These are phyloP conservation scores for Aureobasidium lini DNA, from an alignment of 2,329 filamentous ascomycete genomes.

Conservation along the genomic window DNA sequence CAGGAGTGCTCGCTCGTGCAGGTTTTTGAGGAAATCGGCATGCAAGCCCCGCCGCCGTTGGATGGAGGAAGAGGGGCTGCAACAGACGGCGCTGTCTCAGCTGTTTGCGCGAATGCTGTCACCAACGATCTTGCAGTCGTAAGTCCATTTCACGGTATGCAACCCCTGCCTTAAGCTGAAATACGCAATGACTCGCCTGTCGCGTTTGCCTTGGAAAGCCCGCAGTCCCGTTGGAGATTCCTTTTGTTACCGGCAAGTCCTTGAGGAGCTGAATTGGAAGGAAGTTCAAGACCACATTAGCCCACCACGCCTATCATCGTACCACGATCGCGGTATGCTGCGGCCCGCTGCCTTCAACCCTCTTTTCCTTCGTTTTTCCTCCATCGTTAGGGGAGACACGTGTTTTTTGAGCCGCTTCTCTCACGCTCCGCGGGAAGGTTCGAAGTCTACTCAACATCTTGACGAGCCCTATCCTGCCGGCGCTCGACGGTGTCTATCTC, in stretches of 20 bases:
- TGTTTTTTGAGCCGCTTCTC: neutral
- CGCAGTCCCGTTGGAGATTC: neutral
- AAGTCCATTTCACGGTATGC: neutral
- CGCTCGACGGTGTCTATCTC: slow-evolving; percentile 1
- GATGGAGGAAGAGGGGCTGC: neutral
- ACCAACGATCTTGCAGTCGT: neutral
- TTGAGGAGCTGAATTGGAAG: neutral
- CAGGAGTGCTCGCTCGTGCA: neutral
- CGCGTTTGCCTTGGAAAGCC: neutral
- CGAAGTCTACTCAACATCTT: neutral
- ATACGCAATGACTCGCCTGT: neutral
- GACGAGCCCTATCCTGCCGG: neutral
- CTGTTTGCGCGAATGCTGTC: neutral
- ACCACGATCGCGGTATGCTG: neutral
- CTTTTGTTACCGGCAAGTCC: neutral
- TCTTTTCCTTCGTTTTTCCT: neutral
- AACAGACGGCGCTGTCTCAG: neutral
- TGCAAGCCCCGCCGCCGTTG: slow-evolving; percentile 1
- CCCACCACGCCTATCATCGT: neutral
- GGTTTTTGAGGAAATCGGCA: neutral
- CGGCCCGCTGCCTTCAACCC: slow-evolving; percentile 4
- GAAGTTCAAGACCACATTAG: neutral
- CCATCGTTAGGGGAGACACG: neutral
- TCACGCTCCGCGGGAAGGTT: neutral
- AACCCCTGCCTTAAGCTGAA: neutral